Base-by-base conservation (phyloP, 371 early-diverging fungal species). In the Saksenaea oblongispora region DNA sequence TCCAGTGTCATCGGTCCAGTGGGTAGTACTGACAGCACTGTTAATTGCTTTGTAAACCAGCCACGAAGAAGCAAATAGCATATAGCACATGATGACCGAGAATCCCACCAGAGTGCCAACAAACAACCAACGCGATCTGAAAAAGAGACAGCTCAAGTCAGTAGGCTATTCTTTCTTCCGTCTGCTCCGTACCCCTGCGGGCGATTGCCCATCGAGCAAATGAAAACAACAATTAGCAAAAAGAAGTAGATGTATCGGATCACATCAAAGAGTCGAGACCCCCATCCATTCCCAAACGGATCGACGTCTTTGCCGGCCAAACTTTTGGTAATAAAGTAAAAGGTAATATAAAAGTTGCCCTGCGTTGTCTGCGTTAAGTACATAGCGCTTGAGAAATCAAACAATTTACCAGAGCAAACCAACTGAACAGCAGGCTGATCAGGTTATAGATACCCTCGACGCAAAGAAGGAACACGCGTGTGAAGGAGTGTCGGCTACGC, bases 121-220 rank as follows among this genome's bases (percentile, higher is more conserved):
- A 62, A 76, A 84, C 24, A 76, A 37, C 65, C 72, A 61, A 57
- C 71, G 77, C 14, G 81, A 72, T 24, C 79, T 79, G 62, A 13
- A 26, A 15, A 9, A 44, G 42, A 61, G 70, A 28, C 69, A 54
- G 11, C 24, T 2, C 1, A 17, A 26, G 2, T 28, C 13, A 0
- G 14, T 26, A 7, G 73, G 70, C 89, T 90, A 24, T 85, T 77
- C 34, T 79, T 78, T 75, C n/a, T n/a, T n/a, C n/a, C n/a, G n/a
- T n/a, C n/a, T n/a, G n/a, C n/a, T n/a, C n/a, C n/a, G n/a, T 88
- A 91, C 65, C 95, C 95, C 78, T 95, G 94, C 8, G 96, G 96
- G 2, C 95, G 83, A 71, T 97, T 96, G 36, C 97, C 97, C 80
- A 97, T 84, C 36, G 95, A 91, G 54, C 90, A 85, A 34, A 96